A percentile compares a stretch with the other conserved stretches of the same genome.
Conservation (phyloP, 768 basidiomycete genomes). For the Boletus bicolor region DNA sequence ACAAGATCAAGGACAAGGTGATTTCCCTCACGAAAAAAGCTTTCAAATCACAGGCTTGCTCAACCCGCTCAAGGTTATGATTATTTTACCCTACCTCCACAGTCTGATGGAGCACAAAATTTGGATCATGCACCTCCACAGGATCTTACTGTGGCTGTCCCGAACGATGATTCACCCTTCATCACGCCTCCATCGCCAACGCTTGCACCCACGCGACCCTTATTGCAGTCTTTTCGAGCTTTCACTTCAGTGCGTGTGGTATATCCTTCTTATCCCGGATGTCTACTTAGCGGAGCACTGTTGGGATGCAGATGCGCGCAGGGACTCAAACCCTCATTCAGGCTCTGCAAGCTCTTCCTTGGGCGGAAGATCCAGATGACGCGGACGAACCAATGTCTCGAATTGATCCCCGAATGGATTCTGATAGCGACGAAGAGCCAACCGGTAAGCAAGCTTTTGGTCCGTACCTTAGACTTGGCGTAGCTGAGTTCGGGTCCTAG, state of each 20-base stretch:
- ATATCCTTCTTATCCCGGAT: not conserved
- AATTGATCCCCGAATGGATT: slow-evolving; percentile 39
- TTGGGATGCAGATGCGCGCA: slow-evolving; percentile 63
- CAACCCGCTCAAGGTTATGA: slow-evolving; percentile 10
- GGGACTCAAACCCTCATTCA: slow-evolving; percentile 89
- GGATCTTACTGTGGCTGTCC: slow-evolving; percentile 8
- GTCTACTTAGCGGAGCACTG: not conserved
- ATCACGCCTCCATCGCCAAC: slow-evolving; percentile 73
- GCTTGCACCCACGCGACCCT: slow-evolving; percentile 40
- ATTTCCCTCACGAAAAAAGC: slow-evolving; percentile 27
- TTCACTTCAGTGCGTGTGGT: slow-evolving; percentile 61
- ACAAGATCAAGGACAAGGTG: slow-evolving; percentile 31
- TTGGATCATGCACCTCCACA: slow-evolving; percentile 3
- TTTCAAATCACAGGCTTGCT: slow-evolving; percentile 5
- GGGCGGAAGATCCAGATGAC: slow-evolving; percentile 65
- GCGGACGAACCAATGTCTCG: slow-evolving; percentile 57
- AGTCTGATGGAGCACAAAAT: slow-evolving; percentile 13
- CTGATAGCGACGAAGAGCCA: slow-evolving; percentile 65
- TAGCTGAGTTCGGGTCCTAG: slow-evolving; percentile 25
- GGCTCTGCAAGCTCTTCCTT: slow-evolving; percentile 81
- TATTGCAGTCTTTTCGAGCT: slow-evolving; percentile 56
- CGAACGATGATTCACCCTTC: slow-evolving; percentile 58
- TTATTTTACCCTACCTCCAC: slow-evolving; percentile 21
- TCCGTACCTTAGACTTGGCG: not conserved
- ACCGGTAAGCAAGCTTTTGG: slow-evolving; percentile 33